Conservation (phyloP, 768 basidiomycete species). For the Leccinum sublutescens region DNA sequence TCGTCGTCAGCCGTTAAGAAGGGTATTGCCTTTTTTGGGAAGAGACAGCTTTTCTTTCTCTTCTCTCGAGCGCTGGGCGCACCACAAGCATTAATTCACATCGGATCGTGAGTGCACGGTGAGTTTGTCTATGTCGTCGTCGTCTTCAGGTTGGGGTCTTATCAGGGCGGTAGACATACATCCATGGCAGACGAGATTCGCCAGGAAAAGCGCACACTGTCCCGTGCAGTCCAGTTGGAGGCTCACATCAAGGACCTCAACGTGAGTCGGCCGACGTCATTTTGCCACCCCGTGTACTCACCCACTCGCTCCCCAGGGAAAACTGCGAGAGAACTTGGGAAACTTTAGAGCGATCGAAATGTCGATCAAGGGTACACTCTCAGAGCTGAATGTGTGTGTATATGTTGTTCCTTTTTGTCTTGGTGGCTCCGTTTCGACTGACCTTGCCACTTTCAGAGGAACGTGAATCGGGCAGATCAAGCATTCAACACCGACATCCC, state of each 20-base stretch:
- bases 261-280: slow-evolving; percentile 30
- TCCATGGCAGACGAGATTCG: slow-evolving; percentile 12
- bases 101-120: slow-evolving; percentile 4
- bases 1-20: background rate
- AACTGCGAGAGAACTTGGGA: slow-evolving; percentile 40
- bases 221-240: slow-evolving; percentile 50
- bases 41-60: background rate
- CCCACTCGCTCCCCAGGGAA: slow-evolving; percentile 41
- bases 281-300: background rate
- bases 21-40: background rate
- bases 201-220: slow-evolving; percentile 44
- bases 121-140: slow-evolving; percentile 1
- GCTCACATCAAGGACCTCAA: slow-evolving; percentile 61
- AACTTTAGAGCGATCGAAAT: slow-evolving; percentile 75
- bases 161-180: background rate
- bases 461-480: slow-evolving; percentile 55
- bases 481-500: slow-evolving; percentile 61
- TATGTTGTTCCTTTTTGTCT: background rate
- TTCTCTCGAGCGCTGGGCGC: no score
- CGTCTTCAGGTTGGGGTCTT: background rate
- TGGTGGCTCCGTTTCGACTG: background rate
- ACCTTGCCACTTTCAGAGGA: slow-evolving; percentile 41
- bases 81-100: background rate
- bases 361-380: slow-evolving; percentile 62
- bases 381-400: slow-evolving; percentile 53